Evolutionary conservation across 176 grass and related monocot species (phyloP), one percentile per base, ranked within the genome.

Genomic region (Juncus inflexus): DNA sequence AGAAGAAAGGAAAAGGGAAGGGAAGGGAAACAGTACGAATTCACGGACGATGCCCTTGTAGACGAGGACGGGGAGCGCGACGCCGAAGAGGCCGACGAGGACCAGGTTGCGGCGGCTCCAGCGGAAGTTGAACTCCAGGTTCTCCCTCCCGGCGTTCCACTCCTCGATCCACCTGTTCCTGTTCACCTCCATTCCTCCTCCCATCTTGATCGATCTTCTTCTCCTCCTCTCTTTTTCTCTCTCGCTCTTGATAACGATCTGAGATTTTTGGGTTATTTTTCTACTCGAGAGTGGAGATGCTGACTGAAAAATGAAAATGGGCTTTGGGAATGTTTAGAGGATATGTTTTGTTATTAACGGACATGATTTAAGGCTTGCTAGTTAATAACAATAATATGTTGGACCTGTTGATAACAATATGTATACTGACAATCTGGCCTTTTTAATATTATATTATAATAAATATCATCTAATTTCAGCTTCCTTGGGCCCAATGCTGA

Each of bases 11-110:
- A 28, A 28, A 28, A 28, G 19, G 19, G 19, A 39, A 28, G 41
- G 9, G 39, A 60, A 63, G 10, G 61, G 15, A 12, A 0, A 40
- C n/a, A 57, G 57, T 87, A 91, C 88, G 66, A 91, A 91, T 81
- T 91, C 88, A 45, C 83, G 80, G 10, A 87, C 84, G 74, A 91
- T 76, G 74, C 84, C 88, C 63, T 91, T 87, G 84, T 91, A 91
- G 52, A 91, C 13, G 65, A 91, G 84, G 80, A 87, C 52, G 15
- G 88, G 88, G 57, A 87, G 74, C 36, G 80, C 88, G 70, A 91
- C 6, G 45, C 88, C 88, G 52, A 91, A 91, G 74, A 91, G 42
- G 62, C 88, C 88, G 74, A 87, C 81, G 84, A 91, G 14, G 74
- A 70, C 77, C 42, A 91, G 70, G 58, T 70, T 91, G 62, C 88